These are phyloP conservation scores for Conringia planisiliqua DNA, from an alignment of 345 rosid species.

Conservation along the genomic window DNA sequence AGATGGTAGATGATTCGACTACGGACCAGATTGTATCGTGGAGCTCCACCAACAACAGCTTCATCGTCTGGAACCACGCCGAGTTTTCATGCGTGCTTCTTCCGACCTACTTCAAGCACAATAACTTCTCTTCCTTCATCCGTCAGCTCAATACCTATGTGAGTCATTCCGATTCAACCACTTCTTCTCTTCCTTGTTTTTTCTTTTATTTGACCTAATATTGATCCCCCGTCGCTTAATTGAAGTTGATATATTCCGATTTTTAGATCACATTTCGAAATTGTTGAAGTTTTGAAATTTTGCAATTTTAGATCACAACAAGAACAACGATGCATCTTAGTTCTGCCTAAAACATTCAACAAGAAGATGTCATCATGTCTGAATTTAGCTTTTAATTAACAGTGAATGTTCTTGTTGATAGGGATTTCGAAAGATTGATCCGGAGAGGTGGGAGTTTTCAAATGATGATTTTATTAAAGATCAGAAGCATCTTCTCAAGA, in stretches of 20 bases:
- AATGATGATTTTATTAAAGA: constrained; percentile 85
- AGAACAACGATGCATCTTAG: too few species aligned
- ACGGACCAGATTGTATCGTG: constrained; percentile 89
- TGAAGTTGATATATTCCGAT: background rate
- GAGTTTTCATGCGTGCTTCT: constrained; percentile 79
- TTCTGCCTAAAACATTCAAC: too few species aligned
- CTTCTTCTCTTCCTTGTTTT: background rate
- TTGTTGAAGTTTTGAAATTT: background rate
- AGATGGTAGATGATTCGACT: constrained; percentile 77
- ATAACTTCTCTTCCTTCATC: constrained; percentile 87
- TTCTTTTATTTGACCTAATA: constrained; percentile 14
- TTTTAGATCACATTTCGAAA: background rate
- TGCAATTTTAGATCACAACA: background rate
- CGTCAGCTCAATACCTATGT: constrained; percentile 79
- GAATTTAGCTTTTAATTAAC: too few species aligned
- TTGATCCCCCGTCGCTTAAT: background rate
- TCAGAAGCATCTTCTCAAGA: constrained; percentile 87
- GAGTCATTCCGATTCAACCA: constrained; percentile 8
- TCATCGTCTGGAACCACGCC: constrained; percentile 91
- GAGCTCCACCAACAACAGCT: constrained; percentile 67
- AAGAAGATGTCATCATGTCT: too few species aligned
- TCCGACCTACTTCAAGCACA: constrained; percentile 91
- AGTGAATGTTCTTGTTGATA: constrained; percentile 29
- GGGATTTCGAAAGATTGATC: constrained; percentile 95
- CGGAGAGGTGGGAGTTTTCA: constrained; percentile 89